Base-by-base conservation (phyloP, 1,139 yeast genomes). In the Suhomyces atakaporum region DNA sequence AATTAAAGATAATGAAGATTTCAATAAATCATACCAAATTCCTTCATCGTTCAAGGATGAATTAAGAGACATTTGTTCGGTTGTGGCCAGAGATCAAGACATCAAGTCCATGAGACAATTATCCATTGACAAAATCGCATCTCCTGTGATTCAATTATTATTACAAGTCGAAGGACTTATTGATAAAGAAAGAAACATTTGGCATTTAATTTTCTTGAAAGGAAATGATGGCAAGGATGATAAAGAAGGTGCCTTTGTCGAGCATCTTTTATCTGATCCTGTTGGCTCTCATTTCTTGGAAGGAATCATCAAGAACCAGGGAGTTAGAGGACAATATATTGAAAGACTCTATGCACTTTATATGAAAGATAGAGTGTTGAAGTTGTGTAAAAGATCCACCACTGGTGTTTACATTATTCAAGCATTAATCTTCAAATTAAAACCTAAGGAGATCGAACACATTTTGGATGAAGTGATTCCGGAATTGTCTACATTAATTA, bases 261-360 rank as follows among this genome's bases (percentile, higher is more conserved):
- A 89, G 56, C 85, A 85, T 54, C 69, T 90, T 39, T 64, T 90
- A 34, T 81, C 94, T 5, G 96, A 90, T 54, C 73, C 95, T 1
- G 88, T 89, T 11, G 98, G 97, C 1, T 84, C 95, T 1, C 97
- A 89, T 62, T 89, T 90, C 64, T 68, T 90, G 27, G 90, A 90
- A 60, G 74, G 82, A 13, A 75, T 81, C 15, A 69, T 90, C 36
- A 77, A 75, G 33, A 66, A 68, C 41, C 77, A 75, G 37, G 75
- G 76, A 11, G 84, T 84, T 33, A 80, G 94, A 47, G 63, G 77
- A 42, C 82, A 79, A 48, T 79, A 79, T 51, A 76, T 84, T 29
- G 85, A 82, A 49, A 75, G 95, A 50, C 62, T 90, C 34, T 87
- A 81, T 62, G 68, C 65, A 33, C 58, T 77, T 8, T 87, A 89